Conservation (phyloP, 495 filamentous ascomycete species). For the Friedmanniomyces endolithicus region DNA sequence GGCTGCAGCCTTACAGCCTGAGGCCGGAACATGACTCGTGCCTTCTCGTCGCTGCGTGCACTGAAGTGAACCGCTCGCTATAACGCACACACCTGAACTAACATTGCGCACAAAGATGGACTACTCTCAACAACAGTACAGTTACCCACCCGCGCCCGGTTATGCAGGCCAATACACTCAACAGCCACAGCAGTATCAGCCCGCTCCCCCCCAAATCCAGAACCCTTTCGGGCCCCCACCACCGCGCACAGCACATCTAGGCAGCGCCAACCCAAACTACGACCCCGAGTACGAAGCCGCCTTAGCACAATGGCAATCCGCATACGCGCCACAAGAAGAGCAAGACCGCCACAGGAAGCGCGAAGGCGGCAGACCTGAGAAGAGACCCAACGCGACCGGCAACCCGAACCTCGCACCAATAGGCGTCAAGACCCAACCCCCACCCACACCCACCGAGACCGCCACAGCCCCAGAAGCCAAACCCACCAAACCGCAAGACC, state of each 20-base stretch:
- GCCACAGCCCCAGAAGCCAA: slow-evolving; percentile 28
- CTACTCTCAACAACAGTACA: slow-evolving; percentile 34
- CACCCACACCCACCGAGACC: slow-evolving; percentile 19
- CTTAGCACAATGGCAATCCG: slow-evolving; percentile 93
- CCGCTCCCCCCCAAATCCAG: slow-evolving; percentile 58
- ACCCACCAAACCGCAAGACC: slow-evolving; percentile 29
- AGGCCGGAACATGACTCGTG: too few relatives aligned
- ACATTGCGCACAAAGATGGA: slow-evolving; percentile 25
- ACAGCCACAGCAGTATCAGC: slow-evolving; percentile 35
- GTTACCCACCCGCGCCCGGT: slow-evolving; percentile 24
- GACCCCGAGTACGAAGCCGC: slow-evolving; percentile 86
- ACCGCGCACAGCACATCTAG: slow-evolving; percentile 28
- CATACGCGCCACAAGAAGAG: slow-evolving; percentile 57
- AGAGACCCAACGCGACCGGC: neutral
- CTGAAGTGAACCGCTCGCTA: neutral
- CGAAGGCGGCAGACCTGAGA: slow-evolving; percentile 21
- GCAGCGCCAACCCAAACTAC: slow-evolving; percentile 33
- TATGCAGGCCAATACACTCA: slow-evolving; percentile 22
- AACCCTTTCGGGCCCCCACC: slow-evolving; percentile 69
- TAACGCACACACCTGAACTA: neutral
- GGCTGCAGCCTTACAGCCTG: too few relatives aligned
- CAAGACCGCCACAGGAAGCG: slow-evolving; percentile 25
- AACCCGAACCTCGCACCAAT: slow-evolving; percentile 39
- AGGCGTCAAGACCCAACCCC: slow-evolving; percentile 30
- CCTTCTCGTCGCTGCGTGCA: too few relatives aligned